Base-by-base conservation (phyloP, 164 flowering plant genomes). In the Malania oleifera region DNA sequence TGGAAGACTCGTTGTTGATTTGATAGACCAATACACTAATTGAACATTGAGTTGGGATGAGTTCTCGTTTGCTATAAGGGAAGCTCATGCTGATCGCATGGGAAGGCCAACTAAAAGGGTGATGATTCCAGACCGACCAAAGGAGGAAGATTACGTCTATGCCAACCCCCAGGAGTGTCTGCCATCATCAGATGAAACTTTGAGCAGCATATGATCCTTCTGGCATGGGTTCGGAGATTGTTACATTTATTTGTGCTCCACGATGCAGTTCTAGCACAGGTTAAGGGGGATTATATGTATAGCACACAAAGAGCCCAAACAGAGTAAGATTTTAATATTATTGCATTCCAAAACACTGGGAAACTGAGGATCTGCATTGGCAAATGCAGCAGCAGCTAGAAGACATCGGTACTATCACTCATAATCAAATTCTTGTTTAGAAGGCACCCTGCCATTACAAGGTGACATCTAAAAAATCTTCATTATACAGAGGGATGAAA, bases 101-200 rank as follows among this genome's bases (percentile, higher is more conserved):
- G 97, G 97, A n/a, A 72, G 40, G 43, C 85, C 85, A 1, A 75
- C 54, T 0, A 82, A 64, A 52, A 81, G 97, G 65, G 47, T 75
- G 65, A 78, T 82, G 40, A 84, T 90, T 68, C 83, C 87, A 23
- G 95, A 87, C 69, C 71, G 75, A 60, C 97, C 97, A 7, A 89
- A 89, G 57, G 95, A 85, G 62, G 95, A 89, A 64, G 97, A 85
- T 65, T 85, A 90, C 59, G 87, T 89, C 60, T 89, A 85, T 44
- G 63, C 97, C 62, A 91, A 91, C 59, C 96, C 97, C 13, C 73
- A 83, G 35, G 97, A 91, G 64, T 91, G 98, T 67, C 68, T 91
- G 70, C 80, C 68, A 52, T 29, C 64, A 24, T 60, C 66, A 23
- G 68, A 76, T 46, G 78, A 71, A 20, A 65, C 34, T 12, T 23